These are phyloP conservation scores for Malus hybrid DNA, from an alignment of 331 rosid genomes.

Conservation along the genomic window DNA sequence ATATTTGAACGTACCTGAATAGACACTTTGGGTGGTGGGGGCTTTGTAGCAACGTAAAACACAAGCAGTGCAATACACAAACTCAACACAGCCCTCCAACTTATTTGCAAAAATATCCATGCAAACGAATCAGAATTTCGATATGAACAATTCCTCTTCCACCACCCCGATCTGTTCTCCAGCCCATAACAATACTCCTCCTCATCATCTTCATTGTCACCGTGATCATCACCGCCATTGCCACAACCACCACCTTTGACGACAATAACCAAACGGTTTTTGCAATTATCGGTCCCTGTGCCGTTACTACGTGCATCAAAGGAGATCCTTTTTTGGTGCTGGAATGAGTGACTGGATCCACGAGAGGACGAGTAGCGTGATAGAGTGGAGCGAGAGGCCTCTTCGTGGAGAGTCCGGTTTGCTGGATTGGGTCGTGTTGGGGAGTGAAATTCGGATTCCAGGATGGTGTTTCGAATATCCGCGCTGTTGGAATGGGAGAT, in stretches of 20 bases:
- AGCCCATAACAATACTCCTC: slow-evolving; percentile 25
- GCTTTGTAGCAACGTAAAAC: slow-evolving; percentile 71
- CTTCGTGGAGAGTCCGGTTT: slow-evolving; percentile 15
- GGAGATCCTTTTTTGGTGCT: slow-evolving; percentile 49
- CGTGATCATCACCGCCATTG: not conserved
- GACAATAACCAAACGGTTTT: slow-evolving; percentile 22
- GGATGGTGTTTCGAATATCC: slow-evolving; percentile 29
- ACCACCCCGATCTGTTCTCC: slow-evolving; percentile 27
- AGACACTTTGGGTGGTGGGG: slow-evolving; percentile 63
- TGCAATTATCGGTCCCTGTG: slow-evolving; percentile 30
- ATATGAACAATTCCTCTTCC: slow-evolving; percentile 58
- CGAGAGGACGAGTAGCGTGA: slow-evolving; percentile 59
- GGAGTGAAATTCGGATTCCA: slow-evolving; percentile 46
- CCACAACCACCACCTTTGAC: not conserved
- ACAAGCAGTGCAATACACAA: slow-evolving; percentile 68
- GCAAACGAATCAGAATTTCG: slow-evolving; percentile 42
- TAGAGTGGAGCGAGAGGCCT: slow-evolving; percentile 36
- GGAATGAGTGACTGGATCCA: slow-evolving; percentile 57
- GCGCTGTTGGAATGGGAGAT: slow-evolving; percentile 55
- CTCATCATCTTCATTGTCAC: slow-evolving; percentile 9
- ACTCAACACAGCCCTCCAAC: slow-evolving; percentile 67
- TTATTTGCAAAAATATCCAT: slow-evolving; percentile 72
- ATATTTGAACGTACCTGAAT: slow-evolving; percentile 38
- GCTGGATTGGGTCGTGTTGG: slow-evolving; percentile 32
- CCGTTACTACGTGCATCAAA: slow-evolving; percentile 48